phyloP scores from a whole-genome alignment of 179 eudicot genomes.

The Pouteria campechiana region DNA sequence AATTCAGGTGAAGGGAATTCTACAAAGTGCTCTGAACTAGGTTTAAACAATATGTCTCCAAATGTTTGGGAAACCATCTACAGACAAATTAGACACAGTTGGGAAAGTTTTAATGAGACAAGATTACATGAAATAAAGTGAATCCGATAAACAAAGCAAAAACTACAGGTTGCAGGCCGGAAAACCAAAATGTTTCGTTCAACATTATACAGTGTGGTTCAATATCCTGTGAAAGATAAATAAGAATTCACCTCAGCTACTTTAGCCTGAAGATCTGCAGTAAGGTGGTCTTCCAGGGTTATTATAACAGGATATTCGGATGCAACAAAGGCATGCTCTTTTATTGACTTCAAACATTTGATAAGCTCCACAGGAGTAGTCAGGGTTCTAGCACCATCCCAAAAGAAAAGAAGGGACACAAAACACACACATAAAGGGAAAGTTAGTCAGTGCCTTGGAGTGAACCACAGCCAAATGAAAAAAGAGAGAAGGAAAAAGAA shows the following conservation, averaged over 20 bases:
- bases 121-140: no score
- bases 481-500: no score
- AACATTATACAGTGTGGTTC: no score
- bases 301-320: constrained; percentile 82
- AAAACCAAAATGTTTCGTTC: no score
- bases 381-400: constrained; percentile 93
- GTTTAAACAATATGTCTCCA: constrained; percentile 53
- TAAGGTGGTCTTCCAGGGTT: constrained; percentile 83
- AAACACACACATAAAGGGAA: neutral
- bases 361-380: constrained; percentile 78
- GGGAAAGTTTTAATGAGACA: no score
- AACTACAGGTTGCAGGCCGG: no score
- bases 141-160: no score
- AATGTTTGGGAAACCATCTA: constrained; percentile 85
- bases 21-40: constrained; percentile 45
- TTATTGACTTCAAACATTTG: constrained; percentile 66
- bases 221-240: no score
- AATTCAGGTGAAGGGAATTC: constrained; percentile 79
- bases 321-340: constrained; percentile 64
- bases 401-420: neutral
- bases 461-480: no score
- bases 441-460: no score
- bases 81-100: no score
- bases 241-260: constrained; percentile 48
- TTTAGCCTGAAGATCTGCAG: constrained; percentile 66